phyloP scores from a whole-genome alignment of 31 red algal genomes.

The Pterothamnion heteromorphum region DNA sequence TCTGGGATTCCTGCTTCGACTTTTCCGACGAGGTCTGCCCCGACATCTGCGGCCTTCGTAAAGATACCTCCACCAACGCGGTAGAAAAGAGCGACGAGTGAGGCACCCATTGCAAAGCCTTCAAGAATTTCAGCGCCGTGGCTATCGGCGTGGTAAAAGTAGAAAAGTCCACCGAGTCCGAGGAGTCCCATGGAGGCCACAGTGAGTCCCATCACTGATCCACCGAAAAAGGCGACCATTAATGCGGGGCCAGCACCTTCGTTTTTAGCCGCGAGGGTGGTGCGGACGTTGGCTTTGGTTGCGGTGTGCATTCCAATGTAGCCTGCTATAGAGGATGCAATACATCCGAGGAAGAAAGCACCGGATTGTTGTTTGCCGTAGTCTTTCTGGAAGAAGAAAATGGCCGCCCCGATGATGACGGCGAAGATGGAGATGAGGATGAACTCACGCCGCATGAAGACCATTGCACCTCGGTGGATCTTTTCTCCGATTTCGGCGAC shows the following conservation, averaged over 20 bases:
- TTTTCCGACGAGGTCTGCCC: constrained; percentile 75
- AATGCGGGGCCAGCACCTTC: constrained; percentile 14
- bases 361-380: not conserved
- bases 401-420: not conserved
- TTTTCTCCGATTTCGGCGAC: not conserved
- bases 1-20: constrained; percentile 70
- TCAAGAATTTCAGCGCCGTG: constrained; percentile 33
- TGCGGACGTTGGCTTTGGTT: constrained; percentile 53
- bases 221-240: constrained; percentile 48
- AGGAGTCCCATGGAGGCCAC: constrained; percentile 47
- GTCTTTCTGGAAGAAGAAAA: not conserved
- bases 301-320: constrained; percentile 55
- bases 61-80: constrained; percentile 76
- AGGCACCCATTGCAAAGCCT: constrained; percentile 58
- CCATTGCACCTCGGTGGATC: not conserved
- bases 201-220: constrained; percentile 55
- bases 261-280: constrained; percentile 22
- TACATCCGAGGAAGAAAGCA: constrained; percentile 31
- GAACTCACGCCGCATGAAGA: not conserved
- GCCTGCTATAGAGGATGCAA: constrained; percentile 52
- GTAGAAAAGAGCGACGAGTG: constrained; percentile 63
- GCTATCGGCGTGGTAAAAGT: not conserved
- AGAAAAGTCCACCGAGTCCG: constrained; percentile 21
- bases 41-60: constrained; percentile 81
- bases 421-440: not conserved